phyloP scores from a whole-genome alignment of 345 rosid genomes.

The Populus davidiana region DNA sequence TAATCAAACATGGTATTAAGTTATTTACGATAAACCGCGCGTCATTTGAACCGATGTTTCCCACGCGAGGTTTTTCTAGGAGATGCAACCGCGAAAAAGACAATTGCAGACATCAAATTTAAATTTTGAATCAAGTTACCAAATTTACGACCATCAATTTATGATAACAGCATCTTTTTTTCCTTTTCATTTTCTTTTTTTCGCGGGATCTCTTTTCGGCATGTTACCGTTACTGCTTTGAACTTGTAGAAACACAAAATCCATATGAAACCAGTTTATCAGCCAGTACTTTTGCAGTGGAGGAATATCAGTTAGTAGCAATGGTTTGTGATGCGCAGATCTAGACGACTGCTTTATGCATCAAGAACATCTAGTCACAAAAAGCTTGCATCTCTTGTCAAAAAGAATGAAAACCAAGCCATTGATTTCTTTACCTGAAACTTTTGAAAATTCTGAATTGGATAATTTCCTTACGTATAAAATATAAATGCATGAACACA shows the following conservation, averaged over 20 bases:
- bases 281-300: background rate
- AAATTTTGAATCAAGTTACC: background rate
- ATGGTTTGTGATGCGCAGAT: too few species aligned
- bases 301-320: background rate
- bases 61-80: background rate
- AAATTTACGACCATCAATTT: background rate
- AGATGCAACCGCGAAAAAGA: background rate
- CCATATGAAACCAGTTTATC: background rate
- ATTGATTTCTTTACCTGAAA: background rate
- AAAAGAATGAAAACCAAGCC: background rate
- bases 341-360: too few species aligned
- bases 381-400: background rate
- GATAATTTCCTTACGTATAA: background rate
- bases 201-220: background rate
- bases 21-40: background rate
- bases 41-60: background rate
- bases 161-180: background rate
- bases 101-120: background rate
- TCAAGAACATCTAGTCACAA: too few species aligned
- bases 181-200: background rate
- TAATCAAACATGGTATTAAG: background rate
- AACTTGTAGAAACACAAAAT: background rate
- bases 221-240: background rate
- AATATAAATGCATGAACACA: background rate
- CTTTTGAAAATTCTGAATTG: background rate